These are phyloP conservation scores for Capronia americana DNA, from an alignment of 2,329 filamentous ascomycete genomes.

Conservation along the genomic window DNA sequence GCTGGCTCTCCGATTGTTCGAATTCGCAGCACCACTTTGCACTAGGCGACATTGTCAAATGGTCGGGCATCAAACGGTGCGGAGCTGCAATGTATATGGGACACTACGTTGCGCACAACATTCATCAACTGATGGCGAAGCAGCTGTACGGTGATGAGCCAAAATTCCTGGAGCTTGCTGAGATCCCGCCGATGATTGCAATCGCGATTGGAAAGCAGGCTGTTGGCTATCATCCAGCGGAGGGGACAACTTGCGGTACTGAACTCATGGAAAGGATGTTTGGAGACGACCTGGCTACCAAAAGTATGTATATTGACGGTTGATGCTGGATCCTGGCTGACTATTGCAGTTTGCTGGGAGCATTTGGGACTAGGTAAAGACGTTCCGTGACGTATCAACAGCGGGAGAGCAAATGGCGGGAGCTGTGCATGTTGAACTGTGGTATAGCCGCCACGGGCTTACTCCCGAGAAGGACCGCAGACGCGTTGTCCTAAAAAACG, in stretches of 20 bases:
- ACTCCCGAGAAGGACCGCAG: no score
- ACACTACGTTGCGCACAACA: conserved; percentile 69
- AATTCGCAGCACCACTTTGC: conserved; percentile 66
- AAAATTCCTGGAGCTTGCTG: conserved; percentile 57
- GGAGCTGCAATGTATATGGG: conserved; percentile 78
- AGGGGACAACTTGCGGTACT: conserved; percentile 65
- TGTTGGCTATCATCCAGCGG: conserved; percentile 65
- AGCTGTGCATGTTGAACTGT: no score
- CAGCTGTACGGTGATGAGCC: conserved; percentile 47
- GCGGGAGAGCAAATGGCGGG: no score
- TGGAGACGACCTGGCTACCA: conserved; percentile 70
- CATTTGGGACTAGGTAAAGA: no score
- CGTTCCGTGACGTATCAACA: no score
- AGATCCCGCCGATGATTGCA: conserved; percentile 71
- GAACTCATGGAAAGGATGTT: conserved; percentile 71
- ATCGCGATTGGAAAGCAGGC: conserved; percentile 74
- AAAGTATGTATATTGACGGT: conserved; percentile 50
- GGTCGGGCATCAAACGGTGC: conserved; percentile 81
- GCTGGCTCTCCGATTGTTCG: conserved; percentile 60
- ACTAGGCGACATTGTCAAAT: conserved; percentile 71
- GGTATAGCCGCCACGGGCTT: no score
- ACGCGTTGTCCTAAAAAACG: no score
- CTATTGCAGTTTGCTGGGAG: no score
- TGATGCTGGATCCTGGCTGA: no score
- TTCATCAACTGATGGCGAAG: conserved; percentile 66